phyloP scores from a whole-genome alignment of 73 alveolate genomes.

The Breviolum minutum region DNA sequence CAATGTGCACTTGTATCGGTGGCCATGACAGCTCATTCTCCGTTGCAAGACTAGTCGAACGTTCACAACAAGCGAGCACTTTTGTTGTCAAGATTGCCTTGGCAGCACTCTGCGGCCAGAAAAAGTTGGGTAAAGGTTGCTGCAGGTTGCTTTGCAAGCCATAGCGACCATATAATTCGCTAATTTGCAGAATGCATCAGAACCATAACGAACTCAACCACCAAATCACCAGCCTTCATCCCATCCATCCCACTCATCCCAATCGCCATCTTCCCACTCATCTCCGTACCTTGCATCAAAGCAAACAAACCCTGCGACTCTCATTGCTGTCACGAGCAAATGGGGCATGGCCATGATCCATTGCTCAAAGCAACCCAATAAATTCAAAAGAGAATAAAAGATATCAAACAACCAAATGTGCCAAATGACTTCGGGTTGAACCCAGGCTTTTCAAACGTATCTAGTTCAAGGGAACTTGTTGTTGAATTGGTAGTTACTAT shows the following conservation, averaged over 20 bases:
- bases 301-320: background rate
- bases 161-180: background rate
- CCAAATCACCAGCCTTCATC: constrained; percentile 30
- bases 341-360: too few species aligned
- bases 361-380: too few species aligned
- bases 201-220: background rate
- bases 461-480: too few species aligned
- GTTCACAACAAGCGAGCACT: too few species aligned
- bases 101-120: background rate
- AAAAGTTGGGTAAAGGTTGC: background rate
- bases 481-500: too few species aligned
- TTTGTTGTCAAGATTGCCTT: background rate
- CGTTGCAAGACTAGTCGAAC: too few species aligned
- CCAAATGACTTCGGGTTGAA: background rate
- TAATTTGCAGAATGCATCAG: background rate
- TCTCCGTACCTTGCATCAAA: constrained; percentile 13
- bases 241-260: constrained; percentile 75
- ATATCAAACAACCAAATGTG: background rate
- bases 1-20: too few species aligned
- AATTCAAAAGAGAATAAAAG: too few species aligned
- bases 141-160: constrained; percentile 41
- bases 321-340: too few species aligned
- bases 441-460: too few species aligned
- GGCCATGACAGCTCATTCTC: too few species aligned
- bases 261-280: constrained; percentile 20